Base-by-base conservation (phyloP, 169 alveolate genomes). In the Plasmodium reichenowi region DNA sequence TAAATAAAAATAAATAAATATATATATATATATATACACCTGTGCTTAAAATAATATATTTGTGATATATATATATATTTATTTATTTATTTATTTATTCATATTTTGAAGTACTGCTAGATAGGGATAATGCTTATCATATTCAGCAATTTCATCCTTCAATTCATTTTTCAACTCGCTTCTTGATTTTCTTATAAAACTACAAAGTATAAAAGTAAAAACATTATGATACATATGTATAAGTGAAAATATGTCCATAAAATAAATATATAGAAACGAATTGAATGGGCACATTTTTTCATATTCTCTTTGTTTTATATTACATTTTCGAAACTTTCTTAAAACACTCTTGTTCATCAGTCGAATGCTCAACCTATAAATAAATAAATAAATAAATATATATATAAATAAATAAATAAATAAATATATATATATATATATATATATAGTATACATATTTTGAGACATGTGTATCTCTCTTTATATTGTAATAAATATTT, bases 251-350 rank as follows among this genome's bases (percentile, higher is more conserved):
- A 10, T 60, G 70, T 10, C 75, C 38, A 45, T 9, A 38, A 13
- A 17, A n/a, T 24, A 22, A 67, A 29, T 24, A 26, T 20, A 59
- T 9, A 43, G 50, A 3, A 24, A 26, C 52, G 17, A 10, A 59
- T 59, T 0, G 22, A 59, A 13, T 9, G n/a, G 12, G 1, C 3
- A 15, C 22, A 13, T 15, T 15, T 4, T 6, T 29, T 48, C 43
- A 72, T 17, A 72, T 17, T 72, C 29, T 24, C 48, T 52, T 29
- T 29, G 7, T 20, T 59, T 59, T 59, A 17, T 2, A 15, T 29
- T 75, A 75, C 88, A 75, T 75, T 75, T 75, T 75, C 24, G 88
- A 75, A 22, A 75, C 88, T 56, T 75, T 75, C 45, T 74, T 75
- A 67, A 17, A 75, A 66, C 88, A 75, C 56, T 75, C 88, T 54